These are phyloP conservation scores for Metschnikowia orientalis DNA, from an alignment of 805 yeast species.

Conservation along the genomic window DNA sequence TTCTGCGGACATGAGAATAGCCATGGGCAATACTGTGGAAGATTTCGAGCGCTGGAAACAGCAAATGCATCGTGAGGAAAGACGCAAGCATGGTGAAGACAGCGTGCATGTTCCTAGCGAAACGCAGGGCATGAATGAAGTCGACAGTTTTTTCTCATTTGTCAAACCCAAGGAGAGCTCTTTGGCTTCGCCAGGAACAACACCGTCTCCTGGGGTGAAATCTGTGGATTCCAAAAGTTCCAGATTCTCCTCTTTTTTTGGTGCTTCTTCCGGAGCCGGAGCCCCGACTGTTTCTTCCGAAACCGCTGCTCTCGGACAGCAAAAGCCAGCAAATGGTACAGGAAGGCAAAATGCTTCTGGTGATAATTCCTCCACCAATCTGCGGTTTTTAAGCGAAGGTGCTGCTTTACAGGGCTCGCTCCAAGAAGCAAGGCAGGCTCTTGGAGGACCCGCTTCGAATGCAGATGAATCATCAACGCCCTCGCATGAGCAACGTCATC, in stretches of 20 bases:
- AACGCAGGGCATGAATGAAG: conserved; percentile 30
- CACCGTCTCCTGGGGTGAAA: conserved; percentile 6
- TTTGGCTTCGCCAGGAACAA: conserved; percentile 7
- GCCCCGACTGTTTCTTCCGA: too few species aligned
- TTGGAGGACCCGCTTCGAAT: not conserved
- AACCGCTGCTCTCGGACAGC: not conserved
- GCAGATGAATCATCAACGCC: not conserved
- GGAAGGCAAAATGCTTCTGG: too few species aligned
- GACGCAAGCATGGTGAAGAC: conserved; percentile 41
- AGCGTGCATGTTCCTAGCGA: conserved; percentile 9
- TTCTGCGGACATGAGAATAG: conserved; percentile 21
- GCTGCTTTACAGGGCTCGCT: not conserved
- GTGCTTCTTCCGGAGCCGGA: conserved; percentile 9
- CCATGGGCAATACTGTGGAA: conserved; percentile 49
- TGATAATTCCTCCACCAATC: not conserved
- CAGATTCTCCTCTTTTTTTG: conserved; percentile 15
- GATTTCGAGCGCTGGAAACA: conserved; percentile 60
- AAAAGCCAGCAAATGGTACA: not conserved
- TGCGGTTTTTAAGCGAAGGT: not conserved
- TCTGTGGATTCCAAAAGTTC: conserved; percentile 24
- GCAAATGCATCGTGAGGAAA: conserved; percentile 48
- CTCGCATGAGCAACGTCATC: conserved; percentile 1
- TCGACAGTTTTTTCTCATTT: conserved; percentile 41
- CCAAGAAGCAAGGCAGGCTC: not conserved
- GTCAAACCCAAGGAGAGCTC: conserved; percentile 27